phyloP scores from a whole-genome alignment of 495 filamentous ascomycete species.

The Patellaria atrata region DNA sequence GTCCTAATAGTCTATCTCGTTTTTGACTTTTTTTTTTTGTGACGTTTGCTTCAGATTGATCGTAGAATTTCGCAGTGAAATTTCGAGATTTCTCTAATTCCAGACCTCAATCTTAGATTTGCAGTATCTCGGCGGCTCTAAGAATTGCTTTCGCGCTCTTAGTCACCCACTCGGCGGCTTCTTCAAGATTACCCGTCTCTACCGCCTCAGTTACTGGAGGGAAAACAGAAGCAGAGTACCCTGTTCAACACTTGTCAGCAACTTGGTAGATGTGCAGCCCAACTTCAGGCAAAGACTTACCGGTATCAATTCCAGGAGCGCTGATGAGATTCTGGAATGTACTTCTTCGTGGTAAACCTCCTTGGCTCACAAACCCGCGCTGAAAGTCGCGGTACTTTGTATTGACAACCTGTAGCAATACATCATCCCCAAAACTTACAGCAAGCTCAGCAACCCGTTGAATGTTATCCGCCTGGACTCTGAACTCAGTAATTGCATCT shows the following conservation, averaged over 20 bases:
- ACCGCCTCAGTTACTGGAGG: conserved; percentile 16
- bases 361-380: conserved; percentile 15
- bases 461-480: conserved; percentile 7
- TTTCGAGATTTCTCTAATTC: too few species aligned
- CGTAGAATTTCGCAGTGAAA: too few species aligned
- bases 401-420: conserved; percentile 14
- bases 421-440: conserved; percentile 4
- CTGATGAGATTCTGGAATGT: conserved; percentile 17
- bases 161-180: conserved; percentile 15
- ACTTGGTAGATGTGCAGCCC: too few species aligned
- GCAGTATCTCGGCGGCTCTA: conserved; percentile 14
- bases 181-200: conserved; percentile 7
- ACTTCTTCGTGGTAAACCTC: conserved; percentile 14
- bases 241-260: too few species aligned
- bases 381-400: conserved; percentile 16
- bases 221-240: conserved; percentile 15
- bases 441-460: conserved; percentile 8
- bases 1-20: too few species aligned
- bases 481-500: conserved; percentile 9
- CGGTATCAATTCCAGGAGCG: conserved; percentile 16
- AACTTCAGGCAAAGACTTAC: too few species aligned
- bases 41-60: too few species aligned
- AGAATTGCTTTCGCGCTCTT: conserved; percentile 14
- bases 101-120: conserved; percentile 8
- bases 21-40: too few species aligned